Evolutionary conservation across 169 alveolate species (phyloP), one percentile per base, ranked within the genome.

Genomic region (Theileria equi): DNA sequence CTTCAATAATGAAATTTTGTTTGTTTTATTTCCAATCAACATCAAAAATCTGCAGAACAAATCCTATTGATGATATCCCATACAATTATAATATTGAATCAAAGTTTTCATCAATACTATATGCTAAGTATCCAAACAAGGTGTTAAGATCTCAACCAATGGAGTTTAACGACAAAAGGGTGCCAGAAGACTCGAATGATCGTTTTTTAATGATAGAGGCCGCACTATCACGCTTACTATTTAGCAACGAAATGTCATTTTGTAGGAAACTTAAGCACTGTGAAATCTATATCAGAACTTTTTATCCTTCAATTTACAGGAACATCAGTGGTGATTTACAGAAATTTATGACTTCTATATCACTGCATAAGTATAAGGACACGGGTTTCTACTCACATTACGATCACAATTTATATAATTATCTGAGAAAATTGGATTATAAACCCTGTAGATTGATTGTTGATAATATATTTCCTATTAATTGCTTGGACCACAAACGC

Each of bases 261-360:
- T 67, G 78, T 36, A 47, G 82, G 31, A 70, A 81, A n/a, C 45
- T 77, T n/a, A 77, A 77, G 44, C 2, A 58, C 16, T 43, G 59
- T 31, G 72, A 67, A 32, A 60, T 61, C 40, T 5, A 55, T n/a
- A 26, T 77, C 43, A 36, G 77, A 0, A 16, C 69, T 26, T 17
- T 47, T 21, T 25, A 77, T 35, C 81, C 55, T 0, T 1, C 1
- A 5, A 35, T 63, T 23, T 72, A 65, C 66, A 7, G 40, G 53
- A 28, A n/a, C 26, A 54, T 65, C 2, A 35, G 16, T 43, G 79
- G 44, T 34, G 5, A 31, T 5, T 2, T 44, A 21, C 67, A 26
- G 23, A 1, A 38, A 0, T 67, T 55, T 40, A 1, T 67, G 55
- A 26, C 23, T 3, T 57, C 70, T 0, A 68, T 67, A 3, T 6